Conservation (phyloP, 257 asterid species). For the Fraxinus pennsylvanica region DNA sequence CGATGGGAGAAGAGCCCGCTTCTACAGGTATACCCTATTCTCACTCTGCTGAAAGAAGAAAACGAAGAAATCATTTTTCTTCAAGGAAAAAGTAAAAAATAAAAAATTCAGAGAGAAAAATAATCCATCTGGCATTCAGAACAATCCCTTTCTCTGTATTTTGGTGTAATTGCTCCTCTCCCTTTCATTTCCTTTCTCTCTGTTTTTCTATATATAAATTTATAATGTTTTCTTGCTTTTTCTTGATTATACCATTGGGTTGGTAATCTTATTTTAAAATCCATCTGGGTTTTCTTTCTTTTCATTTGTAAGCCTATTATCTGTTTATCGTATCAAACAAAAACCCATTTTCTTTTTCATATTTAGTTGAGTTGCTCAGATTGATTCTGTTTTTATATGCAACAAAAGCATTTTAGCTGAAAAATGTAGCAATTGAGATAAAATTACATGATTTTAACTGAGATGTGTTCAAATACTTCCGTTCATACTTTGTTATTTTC, state of each 20-base stretch:
- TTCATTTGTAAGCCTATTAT: background rate
- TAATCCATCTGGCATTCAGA: background rate
- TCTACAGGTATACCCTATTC: slow-evolving; percentile 42
- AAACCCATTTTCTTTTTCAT: background rate
- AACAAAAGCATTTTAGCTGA: slow-evolving; percentile 9
- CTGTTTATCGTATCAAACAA: background rate
- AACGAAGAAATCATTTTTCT: slow-evolving; percentile 17
- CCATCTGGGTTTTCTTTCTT: slow-evolving; percentile 35
- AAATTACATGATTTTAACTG: background rate
- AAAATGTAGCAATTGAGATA: slow-evolving; percentile 11
- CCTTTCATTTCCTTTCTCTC: slow-evolving; percentile 21
- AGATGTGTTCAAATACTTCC: background rate
- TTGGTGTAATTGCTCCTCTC: background rate
- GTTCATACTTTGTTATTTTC: background rate
- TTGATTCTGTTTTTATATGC: slow-evolving; percentile 9
- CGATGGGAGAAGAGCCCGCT: slow-evolving; percentile 16
- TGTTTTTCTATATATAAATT: background rate
- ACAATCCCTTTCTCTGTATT: background rate
- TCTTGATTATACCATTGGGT: slow-evolving; percentile 19
- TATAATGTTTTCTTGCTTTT: background rate
- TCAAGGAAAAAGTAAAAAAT: background rate
- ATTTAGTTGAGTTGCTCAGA: background rate
- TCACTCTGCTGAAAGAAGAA: slow-evolving; percentile 32
- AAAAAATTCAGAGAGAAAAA: background rate
- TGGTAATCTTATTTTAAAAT: slow-evolving; percentile 19